Evolutionary conservation across 2,329 filamentous ascomycete genomes (phyloP).

Genomic region (Fusarium continuum): DNA sequence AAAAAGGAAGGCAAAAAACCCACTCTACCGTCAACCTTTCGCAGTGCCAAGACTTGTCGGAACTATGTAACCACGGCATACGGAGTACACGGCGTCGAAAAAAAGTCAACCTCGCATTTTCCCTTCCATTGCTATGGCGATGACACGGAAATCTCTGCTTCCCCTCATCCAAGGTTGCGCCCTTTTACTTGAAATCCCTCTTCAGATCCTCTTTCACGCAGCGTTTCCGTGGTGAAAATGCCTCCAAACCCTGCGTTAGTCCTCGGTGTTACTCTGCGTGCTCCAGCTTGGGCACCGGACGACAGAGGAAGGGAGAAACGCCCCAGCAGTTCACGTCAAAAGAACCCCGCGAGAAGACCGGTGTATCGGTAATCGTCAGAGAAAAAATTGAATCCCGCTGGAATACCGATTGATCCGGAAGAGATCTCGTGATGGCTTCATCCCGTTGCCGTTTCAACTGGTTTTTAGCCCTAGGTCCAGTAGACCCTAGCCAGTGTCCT

Average conservation of each 20-base stretch:
- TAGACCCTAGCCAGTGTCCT: background rate
- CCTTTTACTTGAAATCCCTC: constrained; percentile 13
- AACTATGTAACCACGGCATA: constrained; percentile 26
- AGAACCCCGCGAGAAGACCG: constrained; percentile 4
- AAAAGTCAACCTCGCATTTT: constrained; percentile 27
- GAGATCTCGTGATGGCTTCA: constrained; percentile 21
- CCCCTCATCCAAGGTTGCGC: constrained; percentile 21
- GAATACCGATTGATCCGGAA: background rate
- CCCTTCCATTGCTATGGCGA: constrained; percentile 31
- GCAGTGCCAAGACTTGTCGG: constrained; percentile 27
- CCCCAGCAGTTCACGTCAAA: constrained; percentile 13
- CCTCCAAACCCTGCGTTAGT: constrained; percentile 8
- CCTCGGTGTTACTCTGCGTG: constrained; percentile 24
- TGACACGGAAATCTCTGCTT: constrained; percentile 16
- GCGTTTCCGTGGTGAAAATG: constrained; percentile 30
- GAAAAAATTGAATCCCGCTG: background rate
- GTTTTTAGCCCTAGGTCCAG: constrained; percentile 3
- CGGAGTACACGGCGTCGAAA: constrained; percentile 2
- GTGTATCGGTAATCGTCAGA: background rate
- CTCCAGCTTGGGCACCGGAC: constrained; percentile 9
- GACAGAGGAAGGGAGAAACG: background rate
- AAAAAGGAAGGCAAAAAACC: constrained; percentile 6
- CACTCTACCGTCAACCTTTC: constrained; percentile 21
- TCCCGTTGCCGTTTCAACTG: constrained; percentile 14
- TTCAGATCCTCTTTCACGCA: constrained; percentile 15